Base-by-base conservation (phyloP, 768 basidiomycete species). In the Suillus cothurnatus region DNA sequence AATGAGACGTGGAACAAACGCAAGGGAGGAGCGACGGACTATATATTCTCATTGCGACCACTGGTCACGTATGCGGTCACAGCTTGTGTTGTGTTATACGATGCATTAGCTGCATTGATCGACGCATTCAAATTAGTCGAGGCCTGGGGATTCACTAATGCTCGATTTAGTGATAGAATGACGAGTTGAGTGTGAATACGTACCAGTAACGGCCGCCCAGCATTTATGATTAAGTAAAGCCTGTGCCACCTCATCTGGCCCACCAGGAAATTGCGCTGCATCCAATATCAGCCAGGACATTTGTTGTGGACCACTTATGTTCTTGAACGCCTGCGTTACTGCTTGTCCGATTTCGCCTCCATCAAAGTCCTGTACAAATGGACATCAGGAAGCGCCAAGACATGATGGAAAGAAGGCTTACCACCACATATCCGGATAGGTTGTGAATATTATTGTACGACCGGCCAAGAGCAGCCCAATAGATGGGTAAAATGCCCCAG, bases 31-130 rank as follows among this genome's bases (percentile, higher is more conserved):
- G 49, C 7, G 12, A 38, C 86, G 73, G 71, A 90, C 88, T 79
- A 89, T 21, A 81, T 82, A 66, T 84, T 85, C 67, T 88, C 88
- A 57, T 83, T 88, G 34, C 88, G 79, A 26, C 84, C 88, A 66
- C 82, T 81, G 0, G 76, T 78, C 1, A 72, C 78, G 66, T 81
- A 83, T 17, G 81, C 80, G 0, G 82, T 87, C 1, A 90, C 77
- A 1, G 85, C 85, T 28, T 70, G 68, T 3, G 83, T 76, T 1
- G 84, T 82, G 63, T 85, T 78, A 62, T 88, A 88, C 0, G 80
- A 67, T 3, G 76, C 65, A 67, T 88, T 78, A 0, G 78, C 79
- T 1, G 74, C 61, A 12, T 73, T 68, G 15, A 87, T 74, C 21
- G 82, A 78, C 6, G 72, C 64, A 15, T 72, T 69, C 2, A 85